These are phyloP conservation scores for Beauveria australis DNA, from an alignment of 2,329 filamentous ascomycete species.

Conservation along the genomic window DNA sequence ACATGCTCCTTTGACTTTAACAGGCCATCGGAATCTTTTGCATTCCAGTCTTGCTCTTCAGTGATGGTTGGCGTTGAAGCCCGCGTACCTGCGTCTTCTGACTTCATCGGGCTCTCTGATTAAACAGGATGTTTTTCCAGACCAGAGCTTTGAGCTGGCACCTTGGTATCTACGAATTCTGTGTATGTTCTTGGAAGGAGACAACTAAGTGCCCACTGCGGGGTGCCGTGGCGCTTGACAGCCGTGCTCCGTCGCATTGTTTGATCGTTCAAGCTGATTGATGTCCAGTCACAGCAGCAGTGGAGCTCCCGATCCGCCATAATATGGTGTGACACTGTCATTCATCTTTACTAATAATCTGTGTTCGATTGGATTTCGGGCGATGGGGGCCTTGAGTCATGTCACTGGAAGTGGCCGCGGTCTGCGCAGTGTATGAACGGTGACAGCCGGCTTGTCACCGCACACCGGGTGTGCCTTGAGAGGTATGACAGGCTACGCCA, in stretches of 20 bases:
- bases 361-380: neutral
- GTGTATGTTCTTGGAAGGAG: neutral
- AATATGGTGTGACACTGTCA: neutral
- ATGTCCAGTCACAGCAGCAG: neutral
- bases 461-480: neutral
- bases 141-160: too few species aligned
- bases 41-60: constrained; percentile 2
- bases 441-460: neutral
- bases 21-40: constrained; percentile 2
- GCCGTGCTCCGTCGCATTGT: neutral
- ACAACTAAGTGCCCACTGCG: too few species aligned
- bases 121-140: neutral
- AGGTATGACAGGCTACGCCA: neutral
- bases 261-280: too few species aligned
- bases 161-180: neutral
- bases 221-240: too few species aligned
- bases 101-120: neutral
- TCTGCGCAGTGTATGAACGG: neutral
- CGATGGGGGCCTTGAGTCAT: neutral
- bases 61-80: constrained; percentile 2
- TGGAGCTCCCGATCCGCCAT: neutral
- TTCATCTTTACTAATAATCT: neutral
- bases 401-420: neutral
- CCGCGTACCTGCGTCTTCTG: neutral
- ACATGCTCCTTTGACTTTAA: neutral